phyloP scores from a whole-genome alignment of 768 basidiomycete genomes.

The Tephrocybe sp. region DNA sequence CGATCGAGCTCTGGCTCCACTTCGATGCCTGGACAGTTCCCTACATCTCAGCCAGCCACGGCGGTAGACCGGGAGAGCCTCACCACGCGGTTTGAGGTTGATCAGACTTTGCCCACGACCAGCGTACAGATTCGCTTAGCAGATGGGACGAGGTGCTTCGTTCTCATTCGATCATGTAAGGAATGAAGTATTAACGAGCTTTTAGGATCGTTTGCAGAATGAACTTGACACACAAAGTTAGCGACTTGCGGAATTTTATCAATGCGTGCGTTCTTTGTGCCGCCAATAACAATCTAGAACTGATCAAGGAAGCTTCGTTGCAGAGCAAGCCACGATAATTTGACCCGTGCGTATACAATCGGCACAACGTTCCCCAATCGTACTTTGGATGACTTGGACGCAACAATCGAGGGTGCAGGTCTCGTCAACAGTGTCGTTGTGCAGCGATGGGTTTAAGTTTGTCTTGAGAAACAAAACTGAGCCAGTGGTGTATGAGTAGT shows the following conservation, averaged over 20 bases:
- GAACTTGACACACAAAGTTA: conserved; percentile 89
- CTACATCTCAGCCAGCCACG: conserved; percentile 29
- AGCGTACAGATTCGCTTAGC: conserved; percentile 88
- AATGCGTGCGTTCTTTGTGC: conserved; percentile 66
- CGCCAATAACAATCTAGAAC: too few relatives aligned
- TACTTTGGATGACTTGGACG: conserved; percentile 58
- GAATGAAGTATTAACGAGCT: not conserved
- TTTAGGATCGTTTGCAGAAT: conserved; percentile 77
- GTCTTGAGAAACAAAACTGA: not conserved
- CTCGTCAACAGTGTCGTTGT: conserved; percentile 83
- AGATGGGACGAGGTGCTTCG: conserved; percentile 77
- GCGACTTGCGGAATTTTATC: conserved; percentile 84
- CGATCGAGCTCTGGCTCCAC: conserved; percentile 9
- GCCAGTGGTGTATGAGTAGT: conserved; percentile 9
- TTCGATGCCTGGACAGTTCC: conserved; percentile 65
- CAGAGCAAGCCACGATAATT: conserved; percentile 73
- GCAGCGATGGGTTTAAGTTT: conserved; percentile 64
- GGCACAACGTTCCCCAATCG: conserved; percentile 89
- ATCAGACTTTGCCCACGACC: conserved; percentile 79
- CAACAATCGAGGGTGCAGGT: conserved; percentile 72
- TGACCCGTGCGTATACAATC: conserved; percentile 66
- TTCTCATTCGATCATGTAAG: not conserved
- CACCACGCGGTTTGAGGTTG: conserved; percentile 73
- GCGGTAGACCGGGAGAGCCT: conserved; percentile 31
- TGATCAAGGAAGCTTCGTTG: too few relatives aligned